Evolutionary conservation across 495 filamentous ascomycete genomes (phyloP), one percentile per base, ranked within the genome.

Genomic region (Penicillium robsamsonii): DNA sequence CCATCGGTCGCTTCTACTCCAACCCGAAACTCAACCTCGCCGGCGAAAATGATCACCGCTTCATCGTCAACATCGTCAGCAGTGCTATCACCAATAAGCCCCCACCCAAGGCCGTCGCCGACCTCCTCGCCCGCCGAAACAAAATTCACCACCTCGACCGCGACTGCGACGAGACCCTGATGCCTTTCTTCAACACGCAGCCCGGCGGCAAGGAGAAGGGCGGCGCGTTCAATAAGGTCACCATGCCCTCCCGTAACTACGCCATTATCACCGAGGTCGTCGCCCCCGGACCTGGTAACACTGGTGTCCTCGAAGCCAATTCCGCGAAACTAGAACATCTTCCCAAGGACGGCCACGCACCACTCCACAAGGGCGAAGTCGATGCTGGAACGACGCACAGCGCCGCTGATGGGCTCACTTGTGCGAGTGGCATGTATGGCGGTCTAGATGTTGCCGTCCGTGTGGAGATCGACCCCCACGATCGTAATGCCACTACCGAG

Each of bases 21-120:
- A 84, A 85, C 49, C 80, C 84, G 1, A 81, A 81, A 56, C 73
- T 88, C 1, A 72, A 75, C n/a, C 72, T 91, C 41, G 75, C 83
- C 2, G 75, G 79, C 31, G 78, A 82, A 53, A 72, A 80, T 17
- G 88, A 91, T 68, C 84, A 81, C 58, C 76, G 88, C 12, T 92
- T 85, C 70, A 91, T 90, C 73, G 80, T 82, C 55, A 91, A 91
- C 63, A 75, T 92, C 55, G 79, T 92, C 65, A 87, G 83, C 55
- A 84, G 80, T 29, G 88, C 88, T 44, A 95, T 97, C 68, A 92
- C 92, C 59, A 96, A 97, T 76, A 94, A 96, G 74, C 93, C 93
- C 8, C 93, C 93, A 1, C 91, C 93, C 17, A 79, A 80, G 60
- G 87, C 91, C 2, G 89, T 97, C n/a, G 91, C 92, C 35, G 92